Conservation (phyloP, 495 filamentous ascomycete genomes). For the Aspergillus egyptiacus region DNA sequence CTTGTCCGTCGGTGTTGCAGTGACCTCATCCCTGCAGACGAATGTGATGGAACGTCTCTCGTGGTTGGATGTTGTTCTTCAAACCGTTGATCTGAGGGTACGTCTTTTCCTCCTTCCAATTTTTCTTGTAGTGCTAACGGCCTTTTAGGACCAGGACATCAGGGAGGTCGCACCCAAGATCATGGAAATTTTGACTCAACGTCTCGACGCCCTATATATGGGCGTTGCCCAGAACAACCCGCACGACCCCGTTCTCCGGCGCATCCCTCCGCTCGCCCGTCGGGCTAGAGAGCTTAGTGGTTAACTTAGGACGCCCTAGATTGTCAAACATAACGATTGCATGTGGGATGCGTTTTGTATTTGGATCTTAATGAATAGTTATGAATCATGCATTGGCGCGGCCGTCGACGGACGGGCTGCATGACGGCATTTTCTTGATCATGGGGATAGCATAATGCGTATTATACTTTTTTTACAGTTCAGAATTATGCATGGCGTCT, state of each 20-base stretch:
- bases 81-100: conserved; percentile 45
- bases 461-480: too few species aligned
- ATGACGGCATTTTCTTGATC: neutral
- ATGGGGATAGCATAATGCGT: neutral
- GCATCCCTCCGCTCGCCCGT: conserved; percentile 51
- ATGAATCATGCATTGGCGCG: conserved; percentile 15
- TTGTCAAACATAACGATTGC: conserved; percentile 4
- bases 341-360: conserved; percentile 8
- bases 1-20: conserved; percentile 76
- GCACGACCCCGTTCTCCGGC: conserved; percentile 56
- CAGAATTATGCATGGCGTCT: too few species aligned
- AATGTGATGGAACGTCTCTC: conserved; percentile 61
- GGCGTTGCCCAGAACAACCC: conserved; percentile 57
- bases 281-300: conserved; percentile 48
- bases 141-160: conserved; percentile 63
- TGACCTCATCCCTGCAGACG: conserved; percentile 63
- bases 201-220: conserved; percentile 67
- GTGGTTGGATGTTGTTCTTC: conserved; percentile 73
- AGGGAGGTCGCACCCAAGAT: conserved; percentile 57
- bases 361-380: conserved; percentile 6
- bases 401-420: neutral
- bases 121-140: conserved; percentile 1
- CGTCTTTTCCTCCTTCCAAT: conserved; percentile 12
- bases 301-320: conserved; percentile 6
- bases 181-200: conserved; percentile 64